Evolutionary conservation across 306 rosid species (phyloP), one percentile per base, ranked within the genome.

Genomic region (Quercus berberidifolia): DNA sequence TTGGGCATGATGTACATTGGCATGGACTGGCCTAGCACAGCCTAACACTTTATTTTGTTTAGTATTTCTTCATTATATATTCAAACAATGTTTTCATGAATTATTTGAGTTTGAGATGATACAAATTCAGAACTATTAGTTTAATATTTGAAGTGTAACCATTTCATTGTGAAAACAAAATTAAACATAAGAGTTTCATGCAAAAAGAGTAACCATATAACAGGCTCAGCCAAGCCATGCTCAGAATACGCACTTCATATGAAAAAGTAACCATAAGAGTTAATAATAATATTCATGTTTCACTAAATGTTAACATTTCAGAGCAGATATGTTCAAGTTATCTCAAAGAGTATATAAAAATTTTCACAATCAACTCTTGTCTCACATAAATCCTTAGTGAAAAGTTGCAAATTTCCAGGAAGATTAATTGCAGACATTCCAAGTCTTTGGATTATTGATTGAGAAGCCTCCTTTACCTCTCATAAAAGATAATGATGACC

Each of bases 401-500:
- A 23, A 31, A 49, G 63, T 57, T 33, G 55, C 67, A 58, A 79
- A 20, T 65, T 75, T 69, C 82, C 52, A 74, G 49, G 73, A 74
- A 56, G n/a, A 58, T 70, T 55, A 64, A 55, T 60, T 43, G 63
- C 23, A 65, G 25, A 74, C 31, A 82, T 65, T 75, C 59, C 49
- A 69, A 78, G 79, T 56, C 41, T 19, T 49, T 52, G 11, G 69
- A 67, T 60, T 57, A 71, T 43, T 73, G 57, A 33, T 28, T 57
- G 43, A 78, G 73, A 80, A 64, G 28, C 30, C 57, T 6, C 55
- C 46, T 80, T 77, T 87, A 95, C 98, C 99, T 90, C 90, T 91
- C 96, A 95, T 90, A 90, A 95, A 95, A 56, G 96, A 88, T 82
- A 95, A 87, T 28, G 98, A 91, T 19, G 99, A 95, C 80, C 88